These are phyloP conservation scores for Iris macrosiphon DNA, from an alignment of 106 monocot species.

Conservation along the genomic window DNA sequence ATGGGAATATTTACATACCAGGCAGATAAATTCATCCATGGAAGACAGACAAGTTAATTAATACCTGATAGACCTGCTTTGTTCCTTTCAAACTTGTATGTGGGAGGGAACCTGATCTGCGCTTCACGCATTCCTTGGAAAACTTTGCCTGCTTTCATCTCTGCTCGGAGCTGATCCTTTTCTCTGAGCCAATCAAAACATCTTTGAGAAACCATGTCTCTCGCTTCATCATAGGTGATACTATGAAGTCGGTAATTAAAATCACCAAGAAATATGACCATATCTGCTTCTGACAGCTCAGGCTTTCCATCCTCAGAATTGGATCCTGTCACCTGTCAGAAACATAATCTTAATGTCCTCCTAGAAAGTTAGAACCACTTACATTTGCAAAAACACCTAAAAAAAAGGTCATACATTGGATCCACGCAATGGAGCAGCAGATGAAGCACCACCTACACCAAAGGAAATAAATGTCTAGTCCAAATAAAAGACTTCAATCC, in stretches of 20 bases:
- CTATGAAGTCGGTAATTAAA: slow-evolving; percentile 61
- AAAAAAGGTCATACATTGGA: slow-evolving; percentile 39
- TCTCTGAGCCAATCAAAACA: slow-evolving; percentile 79
- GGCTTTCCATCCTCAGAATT: slow-evolving; percentile 47
- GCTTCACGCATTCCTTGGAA: slow-evolving; percentile 85
- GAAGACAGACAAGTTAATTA: not conserved
- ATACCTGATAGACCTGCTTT: slow-evolving; percentile 51
- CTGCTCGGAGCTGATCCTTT: slow-evolving; percentile 68
- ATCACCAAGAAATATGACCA: slow-evolving; percentile 71
- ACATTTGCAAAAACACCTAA: not conserved
- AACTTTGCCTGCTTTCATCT: slow-evolving; percentile 70
- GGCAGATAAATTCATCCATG: slow-evolving; percentile 20
- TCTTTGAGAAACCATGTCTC: slow-evolving; percentile 78
- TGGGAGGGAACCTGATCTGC: slow-evolving; percentile 61
- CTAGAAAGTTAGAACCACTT: not conserved
- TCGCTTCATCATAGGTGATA: slow-evolving; percentile 66
- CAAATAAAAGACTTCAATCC: too few species aligned
- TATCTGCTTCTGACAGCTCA: slow-evolving; percentile 65
- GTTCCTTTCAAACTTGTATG: slow-evolving; percentile 73
- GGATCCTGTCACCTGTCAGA: slow-evolving; percentile 32
- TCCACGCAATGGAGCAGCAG: slow-evolving; percentile 37
- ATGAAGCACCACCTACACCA: slow-evolving; percentile 47
- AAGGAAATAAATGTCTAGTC: not conserved
- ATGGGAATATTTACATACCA: slow-evolving; percentile 22
- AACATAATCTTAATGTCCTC: not conserved